Evolutionary conservation across 2,329 filamentous ascomycete species (phyloP).

Genomic region (Simplicillium sp.): DNA sequence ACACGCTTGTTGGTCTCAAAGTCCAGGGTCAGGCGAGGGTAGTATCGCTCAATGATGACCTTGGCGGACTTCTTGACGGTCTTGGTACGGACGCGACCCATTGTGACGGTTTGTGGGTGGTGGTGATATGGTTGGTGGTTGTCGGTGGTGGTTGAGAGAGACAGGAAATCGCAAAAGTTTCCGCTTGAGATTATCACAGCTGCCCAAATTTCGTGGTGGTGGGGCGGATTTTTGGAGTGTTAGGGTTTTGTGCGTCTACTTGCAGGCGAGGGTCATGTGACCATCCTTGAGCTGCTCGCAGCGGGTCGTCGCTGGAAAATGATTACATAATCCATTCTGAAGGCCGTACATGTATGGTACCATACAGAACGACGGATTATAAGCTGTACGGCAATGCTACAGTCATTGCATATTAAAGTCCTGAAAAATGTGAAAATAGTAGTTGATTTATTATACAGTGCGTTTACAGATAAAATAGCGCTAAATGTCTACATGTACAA

Average conservation of each 20-base stretch:
- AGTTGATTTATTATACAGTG: background rate
- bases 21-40: conserved; percentile 96
- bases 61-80: conserved; percentile 78
- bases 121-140: conserved; percentile 19
- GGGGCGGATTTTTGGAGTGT: background rate
- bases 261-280: conserved; percentile 18
- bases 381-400: too few species aligned
- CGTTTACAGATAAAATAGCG: too few species aligned
- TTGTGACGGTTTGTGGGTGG: conserved; percentile 45
- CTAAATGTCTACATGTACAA: too few species aligned
- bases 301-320: too few species aligned
- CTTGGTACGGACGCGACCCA: conserved; percentile 64
- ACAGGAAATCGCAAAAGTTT: conserved; percentile 15
- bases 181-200: conserved; percentile 5
- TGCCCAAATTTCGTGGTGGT: conserved; percentile 17
- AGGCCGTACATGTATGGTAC: too few species aligned
- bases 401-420: too few species aligned
- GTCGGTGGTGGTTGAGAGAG: conserved; percentile 16
- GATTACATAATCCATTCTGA: too few species aligned
- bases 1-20: conserved; percentile 99
- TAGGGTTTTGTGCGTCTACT: background rate
- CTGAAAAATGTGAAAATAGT: conserved; percentile 6
- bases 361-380: too few species aligned
- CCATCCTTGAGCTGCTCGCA: background rate
- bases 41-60: conserved; percentile 99